These are phyloP conservation scores for Microcos paniculata DNA, from an alignment of 345 rosid species.

Conservation along the genomic window DNA sequence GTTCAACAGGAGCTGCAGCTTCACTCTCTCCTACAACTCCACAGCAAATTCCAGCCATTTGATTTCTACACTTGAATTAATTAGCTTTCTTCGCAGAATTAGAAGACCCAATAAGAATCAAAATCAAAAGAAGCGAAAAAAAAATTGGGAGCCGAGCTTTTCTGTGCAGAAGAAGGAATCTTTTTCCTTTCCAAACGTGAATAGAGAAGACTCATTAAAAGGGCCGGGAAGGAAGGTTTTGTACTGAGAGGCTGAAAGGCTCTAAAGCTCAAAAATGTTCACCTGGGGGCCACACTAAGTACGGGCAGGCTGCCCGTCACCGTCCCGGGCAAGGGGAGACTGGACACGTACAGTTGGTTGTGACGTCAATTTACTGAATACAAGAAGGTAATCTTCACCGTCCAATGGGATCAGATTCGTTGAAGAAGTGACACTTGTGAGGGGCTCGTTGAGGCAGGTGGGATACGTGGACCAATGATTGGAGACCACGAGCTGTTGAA, in stretches of 20 bases:
- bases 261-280: conserved; percentile 12
- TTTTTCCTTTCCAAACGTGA: not conserved
- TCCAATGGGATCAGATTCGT: conserved; percentile 32
- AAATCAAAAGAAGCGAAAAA: not conserved
- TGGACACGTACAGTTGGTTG: conserved; percentile 65
- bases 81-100: too few relatives aligned
- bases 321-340: conserved; percentile 51
- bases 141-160: conserved; percentile 14
- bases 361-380: conserved; percentile 61
- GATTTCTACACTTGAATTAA: not conserved
- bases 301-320: conserved; percentile 80
- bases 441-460: not conserved
- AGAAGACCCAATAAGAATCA: not conserved
- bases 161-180: not conserved
- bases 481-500: conserved; percentile 25
- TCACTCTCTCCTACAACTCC: conserved; percentile 73
- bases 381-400: conserved; percentile 60
- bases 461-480: conserved; percentile 57
- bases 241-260: not conserved
- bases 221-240: conserved; percentile 9
- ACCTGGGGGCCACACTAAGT: conserved; percentile 60
- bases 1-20: conserved; percentile 47
- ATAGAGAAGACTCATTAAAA: conserved; percentile 22
- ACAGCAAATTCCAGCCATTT: conserved; percentile 81
- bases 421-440: conserved; percentile 41